Base-by-base conservation (phyloP, 2,329 filamentous ascomycete genomes). In the Blumeria hordei region DNA sequence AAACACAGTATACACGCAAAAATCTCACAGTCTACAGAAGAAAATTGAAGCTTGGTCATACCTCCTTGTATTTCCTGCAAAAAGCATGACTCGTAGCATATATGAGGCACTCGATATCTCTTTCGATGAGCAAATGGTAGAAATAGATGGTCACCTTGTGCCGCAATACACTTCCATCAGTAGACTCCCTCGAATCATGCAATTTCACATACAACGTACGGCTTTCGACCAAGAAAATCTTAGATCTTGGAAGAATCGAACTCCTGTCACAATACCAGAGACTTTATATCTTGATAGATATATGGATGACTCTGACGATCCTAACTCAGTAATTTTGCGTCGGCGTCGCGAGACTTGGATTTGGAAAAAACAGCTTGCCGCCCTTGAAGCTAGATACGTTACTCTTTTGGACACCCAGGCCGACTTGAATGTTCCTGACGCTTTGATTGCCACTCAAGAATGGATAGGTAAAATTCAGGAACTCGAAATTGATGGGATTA, bases 211-310 rank as follows among this genome's bases (percentile, higher is more conserved):
- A 35, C 87, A 94, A 64, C 80, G 92, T 5, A 81, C 85, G 3
- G 80, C 83, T 57, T 86, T 80, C 53, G 81, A 86, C 59, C 74
- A 75, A 6, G 74, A 74, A 45, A 72, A 70, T 55, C 74, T 74
- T 55, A 70, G 71, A 21, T 73, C 77, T 2, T 76, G 72, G 63
- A 94, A 94, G 64, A 87, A 88, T 33, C 79, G 78, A 55, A 80
- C 88, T 58, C 78, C 85, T 10, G 76, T 98, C 11, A 74, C 78
- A 18, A 78, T 98, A n/a, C 80, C 83, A 4, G 82, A 92, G 60
- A 81, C 75, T 1, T 74, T 98, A 11, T 94, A 85, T 64, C 72
- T 98, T 54, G 92, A 96, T 67, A 78, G 88, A 33, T 98, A 94
- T 66, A 82, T 88, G 74, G 49, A 52, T 18, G 80, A 86, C 58